Conservation (phyloP, 345 rosid species). For the Turnera subulata region DNA sequence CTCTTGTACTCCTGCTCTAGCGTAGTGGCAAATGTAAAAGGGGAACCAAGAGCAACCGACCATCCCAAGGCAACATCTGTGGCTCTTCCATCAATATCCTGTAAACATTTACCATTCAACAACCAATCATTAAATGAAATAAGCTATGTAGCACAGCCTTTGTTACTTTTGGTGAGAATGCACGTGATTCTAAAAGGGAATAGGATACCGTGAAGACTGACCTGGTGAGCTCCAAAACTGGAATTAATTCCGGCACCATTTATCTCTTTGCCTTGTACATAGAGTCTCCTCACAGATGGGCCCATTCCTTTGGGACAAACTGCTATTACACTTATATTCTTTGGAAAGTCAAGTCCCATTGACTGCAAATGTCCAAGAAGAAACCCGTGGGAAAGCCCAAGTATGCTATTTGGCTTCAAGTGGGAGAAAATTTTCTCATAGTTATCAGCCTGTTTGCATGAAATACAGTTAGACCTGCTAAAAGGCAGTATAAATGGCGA, state of each 20-base stretch:
- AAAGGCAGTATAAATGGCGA: no score
- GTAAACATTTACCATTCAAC: not conserved
- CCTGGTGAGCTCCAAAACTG: constrained; percentile 89
- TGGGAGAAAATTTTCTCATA: constrained; percentile 71
- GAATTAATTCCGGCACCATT: constrained; percentile 96
- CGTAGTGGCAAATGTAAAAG: constrained; percentile 83
- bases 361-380: constrained; percentile 86
- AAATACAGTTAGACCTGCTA: no score
- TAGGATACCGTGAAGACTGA: constrained; percentile 22
- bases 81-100: constrained; percentile 93
- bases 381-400: constrained; percentile 90
- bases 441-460: constrained; percentile 82
- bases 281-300: constrained; percentile 86
- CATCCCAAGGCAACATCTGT: constrained; percentile 87
- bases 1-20: constrained; percentile 91
- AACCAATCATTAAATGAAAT: not conserved
- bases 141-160: no score
- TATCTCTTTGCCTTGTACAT: constrained; percentile 83
- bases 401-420: constrained; percentile 92
- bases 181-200: not conserved
- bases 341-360: constrained; percentile 65
- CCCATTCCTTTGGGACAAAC: constrained; percentile 93
- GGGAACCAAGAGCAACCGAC: constrained; percentile 94
- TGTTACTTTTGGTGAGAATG: no score
- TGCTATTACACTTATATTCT: constrained; percentile 73